phyloP scores from a whole-genome alignment of 768 basidiomycete species.

The Boletus vinaceobasis region DNA sequence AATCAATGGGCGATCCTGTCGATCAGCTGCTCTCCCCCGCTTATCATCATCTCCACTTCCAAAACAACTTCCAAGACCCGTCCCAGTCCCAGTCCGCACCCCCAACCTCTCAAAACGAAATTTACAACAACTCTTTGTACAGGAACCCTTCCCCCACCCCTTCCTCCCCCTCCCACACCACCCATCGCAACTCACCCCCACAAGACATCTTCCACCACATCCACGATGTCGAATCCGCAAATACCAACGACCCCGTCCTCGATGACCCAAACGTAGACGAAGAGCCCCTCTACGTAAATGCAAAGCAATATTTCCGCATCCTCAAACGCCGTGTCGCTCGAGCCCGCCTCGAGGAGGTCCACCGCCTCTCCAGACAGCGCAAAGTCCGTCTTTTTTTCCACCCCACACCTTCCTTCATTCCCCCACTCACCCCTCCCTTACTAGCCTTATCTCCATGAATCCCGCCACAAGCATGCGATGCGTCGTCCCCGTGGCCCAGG shows the following conservation, averaged over 20 bases:
- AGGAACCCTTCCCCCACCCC: slow-evolving; percentile 32
- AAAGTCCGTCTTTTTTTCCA: slow-evolving; percentile 53
- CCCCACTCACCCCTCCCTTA: slow-evolving; percentile 8
- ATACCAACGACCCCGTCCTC: slow-evolving; percentile 25
- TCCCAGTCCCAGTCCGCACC: slow-evolving; percentile 20
- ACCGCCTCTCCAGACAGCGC: slow-evolving; percentile 86
- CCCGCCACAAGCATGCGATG: slow-evolving; percentile 97
- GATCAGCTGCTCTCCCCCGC: slow-evolving; percentile 60
- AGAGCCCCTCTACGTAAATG: slow-evolving; percentile 98
- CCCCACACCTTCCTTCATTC: neutral
- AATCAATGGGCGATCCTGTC: slow-evolving; percentile 56
- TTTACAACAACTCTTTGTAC: slow-evolving; percentile 24
- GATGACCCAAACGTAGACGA: slow-evolving; percentile 66
- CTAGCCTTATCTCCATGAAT: slow-evolving; percentile 97
- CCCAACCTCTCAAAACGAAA: slow-evolving; percentile 20
- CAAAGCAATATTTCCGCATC: slow-evolving; percentile 98
- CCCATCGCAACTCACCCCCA: slow-evolving; percentile 26
- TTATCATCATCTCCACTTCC: slow-evolving; percentile 45
- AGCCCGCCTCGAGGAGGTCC: slow-evolving; percentile 89
- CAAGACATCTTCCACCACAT: slow-evolving; percentile 33
- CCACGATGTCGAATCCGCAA: slow-evolving; percentile 18
- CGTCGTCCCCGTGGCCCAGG: slow-evolving; percentile 95
- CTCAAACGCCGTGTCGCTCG: slow-evolving; percentile 91
- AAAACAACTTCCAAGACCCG: slow-evolving; percentile 26
- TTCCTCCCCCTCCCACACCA: slow-evolving; percentile 26